Base-by-base conservation (phyloP, 2,329 filamentous ascomycete genomes). In the Plenodomus tracheiphilus region DNA sequence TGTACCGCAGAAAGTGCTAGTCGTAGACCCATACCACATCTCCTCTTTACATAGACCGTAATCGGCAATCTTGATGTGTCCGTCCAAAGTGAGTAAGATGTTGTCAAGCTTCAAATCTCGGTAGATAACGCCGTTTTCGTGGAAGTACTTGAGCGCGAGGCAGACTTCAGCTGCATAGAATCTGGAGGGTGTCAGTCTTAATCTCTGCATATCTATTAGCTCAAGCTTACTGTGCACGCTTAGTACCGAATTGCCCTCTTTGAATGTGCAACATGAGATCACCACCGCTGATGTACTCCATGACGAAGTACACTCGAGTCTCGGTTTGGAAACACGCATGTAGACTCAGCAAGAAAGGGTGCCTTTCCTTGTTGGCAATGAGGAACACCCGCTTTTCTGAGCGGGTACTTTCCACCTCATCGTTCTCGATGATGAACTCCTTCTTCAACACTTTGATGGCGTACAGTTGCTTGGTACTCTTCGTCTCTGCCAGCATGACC, bases 371-470 rank as follows among this genome's bases (percentile, higher is more conserved):
- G 78, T 99, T 99, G 28, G 94, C 94, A 69, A 99, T 88, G 71
- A 99, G 74, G 77, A 97, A 96, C 15, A 99, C 95, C 56, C 94
- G 84, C 82, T 99, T 99, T 75, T 99, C 94, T 0, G 94, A 99
- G 57, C 93, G 85, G 36, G 91, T 97, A 74, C 93, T 97, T 74
- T 99, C 94, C 7, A 99, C 94, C 77, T 99, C 94, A 69, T 99
- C 94, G 59, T 99, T 96, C 72, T 99, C 95, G 54, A 99, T 99
- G 69, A 99, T 99, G 73, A 99, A 99, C 73, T 99, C 94, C 78
- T 99, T 99, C 83, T 99, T 99, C 62, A 99, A 78, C 32, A 99
- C 94, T 76, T 99, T 99, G 75, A 99, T 99, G 48, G 94, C 94
- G 71, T 97, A 99, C 7, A 99, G 80, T 72, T 93, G 89, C 74